phyloP scores from a whole-genome alignment of 805 yeast genomes.

The Yarrowia sp. region DNA sequence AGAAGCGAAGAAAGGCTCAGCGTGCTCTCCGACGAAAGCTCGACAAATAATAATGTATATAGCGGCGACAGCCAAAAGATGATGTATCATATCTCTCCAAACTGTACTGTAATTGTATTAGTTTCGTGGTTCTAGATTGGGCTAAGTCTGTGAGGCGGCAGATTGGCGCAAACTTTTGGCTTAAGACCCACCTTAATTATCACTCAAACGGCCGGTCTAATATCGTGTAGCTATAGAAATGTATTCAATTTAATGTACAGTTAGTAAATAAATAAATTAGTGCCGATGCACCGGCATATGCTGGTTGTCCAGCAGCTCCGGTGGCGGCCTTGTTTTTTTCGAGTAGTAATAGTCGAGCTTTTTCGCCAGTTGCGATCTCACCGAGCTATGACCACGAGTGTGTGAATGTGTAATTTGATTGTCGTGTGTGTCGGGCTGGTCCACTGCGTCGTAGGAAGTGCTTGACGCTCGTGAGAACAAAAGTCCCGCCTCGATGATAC shows the following conservation, averaged over 20 bases:
- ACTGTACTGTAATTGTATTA: too few relatives aligned
- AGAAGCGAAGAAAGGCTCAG: slow-evolving; percentile 95
- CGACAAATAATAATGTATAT: slow-evolving; percentile 31
- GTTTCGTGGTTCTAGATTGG: too few relatives aligned
- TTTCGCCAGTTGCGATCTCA: background rate
- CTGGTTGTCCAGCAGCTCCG: slow-evolving; percentile 15
- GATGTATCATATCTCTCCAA: slow-evolving; percentile 12
- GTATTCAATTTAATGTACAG: slow-evolving; percentile 8
- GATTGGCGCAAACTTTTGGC: background rate
- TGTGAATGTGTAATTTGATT: background rate
- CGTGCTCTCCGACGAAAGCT: slow-evolving; percentile 47
- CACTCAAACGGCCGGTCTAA: background rate
- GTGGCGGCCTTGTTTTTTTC: slow-evolving; percentile 13
- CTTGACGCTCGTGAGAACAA: slow-evolving; percentile 10
- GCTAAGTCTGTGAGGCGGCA: too few relatives aligned
- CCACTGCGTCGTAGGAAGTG: background rate
- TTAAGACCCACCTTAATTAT: background rate
- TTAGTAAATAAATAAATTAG: slow-evolving; percentile 23
- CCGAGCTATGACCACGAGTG: background rate
- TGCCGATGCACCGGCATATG: slow-evolving; percentile 23
- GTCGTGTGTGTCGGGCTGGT: background rate
- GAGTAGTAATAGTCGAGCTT: slow-evolving; percentile 19
- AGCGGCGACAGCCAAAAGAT: slow-evolving; percentile 22
- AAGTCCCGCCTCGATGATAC: slow-evolving; percentile 10
- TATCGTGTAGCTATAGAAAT: background rate